Evolutionary conservation across 176 grass and related monocot species (phyloP).

Genomic region (Oryza longistaminata): DNA sequence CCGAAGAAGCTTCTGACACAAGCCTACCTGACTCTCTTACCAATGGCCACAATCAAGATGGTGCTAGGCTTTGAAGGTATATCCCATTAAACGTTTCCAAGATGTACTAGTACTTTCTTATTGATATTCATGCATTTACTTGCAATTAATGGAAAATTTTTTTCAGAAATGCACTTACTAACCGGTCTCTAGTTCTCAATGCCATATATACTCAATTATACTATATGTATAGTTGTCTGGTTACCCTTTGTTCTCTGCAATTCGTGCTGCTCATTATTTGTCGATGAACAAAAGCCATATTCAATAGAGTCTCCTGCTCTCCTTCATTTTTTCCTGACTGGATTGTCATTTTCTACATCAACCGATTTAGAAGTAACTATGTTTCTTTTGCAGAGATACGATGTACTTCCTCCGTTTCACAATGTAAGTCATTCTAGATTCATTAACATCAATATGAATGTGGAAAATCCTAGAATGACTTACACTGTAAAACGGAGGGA

Average conservation of each 20-base stretch:
- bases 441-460: no score
- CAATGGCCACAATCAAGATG: background rate
- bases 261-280: background rate
- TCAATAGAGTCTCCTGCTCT: no score
- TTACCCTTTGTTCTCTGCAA: background rate
- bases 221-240: background rate
- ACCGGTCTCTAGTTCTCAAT: background rate
- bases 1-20: background rate
- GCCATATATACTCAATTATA: no score
- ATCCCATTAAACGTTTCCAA: background rate
- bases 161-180: background rate
- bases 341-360: background rate
- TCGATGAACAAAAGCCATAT: no score
- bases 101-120: background rate
- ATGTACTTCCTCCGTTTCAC: no score
- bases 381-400: background rate
- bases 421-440: no score
- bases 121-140: background rate
- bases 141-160: background rate
- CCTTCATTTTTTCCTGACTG: background rate
- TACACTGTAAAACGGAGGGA: no score
- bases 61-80: slow-evolving; percentile 27
- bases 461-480: no score
- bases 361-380: background rate
- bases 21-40: background rate